Percentiles rank a stretch among this genome's conserved stretches.
These are phyloP conservation scores for Quercus parvula DNA, from an alignment of 306 rosid genomes.

Conservation along the genomic window DNA sequence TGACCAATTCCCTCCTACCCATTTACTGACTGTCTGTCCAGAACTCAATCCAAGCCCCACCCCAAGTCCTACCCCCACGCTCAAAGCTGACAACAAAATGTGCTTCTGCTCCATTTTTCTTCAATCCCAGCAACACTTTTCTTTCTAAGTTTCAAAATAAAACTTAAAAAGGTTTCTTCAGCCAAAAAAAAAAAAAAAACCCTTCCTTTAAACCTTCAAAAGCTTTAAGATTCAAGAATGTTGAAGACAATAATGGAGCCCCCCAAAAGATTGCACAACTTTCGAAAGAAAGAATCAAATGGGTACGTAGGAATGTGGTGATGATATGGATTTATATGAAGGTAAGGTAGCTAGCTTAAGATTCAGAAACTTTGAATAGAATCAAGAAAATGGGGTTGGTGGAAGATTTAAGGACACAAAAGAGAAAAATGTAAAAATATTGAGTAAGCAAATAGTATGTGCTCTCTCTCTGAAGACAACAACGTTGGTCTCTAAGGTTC, in stretches of 20 bases:
- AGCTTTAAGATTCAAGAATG: background rate
- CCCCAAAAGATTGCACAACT: background rate
- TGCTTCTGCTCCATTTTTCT: constrained; percentile 83
- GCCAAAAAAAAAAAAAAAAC: background rate
- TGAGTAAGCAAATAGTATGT: too few species aligned
- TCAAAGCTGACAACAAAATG: constrained; percentile 84
- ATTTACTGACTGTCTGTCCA: constrained; percentile 68
- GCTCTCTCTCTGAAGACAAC: constrained; percentile 24
- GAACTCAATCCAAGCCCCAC: constrained; percentile 86
- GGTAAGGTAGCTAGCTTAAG: too few species aligned
- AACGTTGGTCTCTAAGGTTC: constrained; percentile 36
- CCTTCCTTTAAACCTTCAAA: background rate
- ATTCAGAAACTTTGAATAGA: background rate
- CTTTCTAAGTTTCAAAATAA: too few species aligned
- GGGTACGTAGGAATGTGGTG: background rate
- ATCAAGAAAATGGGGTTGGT: constrained; percentile 23
- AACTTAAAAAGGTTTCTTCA: background rate
- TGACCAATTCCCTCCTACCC: constrained; percentile 65
- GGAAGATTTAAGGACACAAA: constrained; percentile 16
- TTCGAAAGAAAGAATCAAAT: background rate
- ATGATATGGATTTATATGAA: too few species aligned
- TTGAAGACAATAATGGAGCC: background rate
- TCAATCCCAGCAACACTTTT: background rate
- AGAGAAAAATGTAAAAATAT: constrained; percentile 1
- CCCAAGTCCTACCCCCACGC: constrained; percentile 96